These are phyloP conservation scores for Saturnispora zaruensis DNA, from an alignment of 805 yeast genomes.

Conservation along the genomic window DNA sequence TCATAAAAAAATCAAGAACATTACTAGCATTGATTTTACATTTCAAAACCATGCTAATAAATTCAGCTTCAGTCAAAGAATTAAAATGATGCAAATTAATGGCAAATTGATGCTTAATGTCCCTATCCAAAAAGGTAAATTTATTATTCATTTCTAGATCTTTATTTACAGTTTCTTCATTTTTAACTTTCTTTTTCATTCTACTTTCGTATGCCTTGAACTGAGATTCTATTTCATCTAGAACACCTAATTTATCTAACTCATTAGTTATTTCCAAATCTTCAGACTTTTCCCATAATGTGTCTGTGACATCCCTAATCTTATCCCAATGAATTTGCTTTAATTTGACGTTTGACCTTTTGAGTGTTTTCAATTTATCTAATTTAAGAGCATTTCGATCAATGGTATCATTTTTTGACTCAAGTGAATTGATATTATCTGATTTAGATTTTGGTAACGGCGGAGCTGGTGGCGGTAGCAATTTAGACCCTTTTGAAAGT, in stretches of 20 bases:
- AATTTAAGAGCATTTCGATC: conserved; percentile 11
- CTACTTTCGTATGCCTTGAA: conserved; percentile 37
- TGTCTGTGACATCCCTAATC: conserved; percentile 45
- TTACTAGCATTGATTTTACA: conserved; percentile 55
- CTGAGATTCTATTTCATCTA: conserved; percentile 52
- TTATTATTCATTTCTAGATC: conserved; percentile 26
- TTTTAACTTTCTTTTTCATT: conserved; percentile 24
- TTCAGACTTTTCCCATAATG: conserved; percentile 51
- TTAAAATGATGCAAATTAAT: conserved; percentile 65
- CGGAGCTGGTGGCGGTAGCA: conserved; percentile 13
- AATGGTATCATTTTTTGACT: neutral
- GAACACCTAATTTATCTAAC: conserved; percentile 50
- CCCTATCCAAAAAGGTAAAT: conserved; percentile 54
- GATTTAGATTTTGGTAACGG: conserved; percentile 5
- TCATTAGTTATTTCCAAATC: conserved; percentile 39
- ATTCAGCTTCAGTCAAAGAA: conserved; percentile 41
- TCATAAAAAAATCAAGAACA: conserved; percentile 61
- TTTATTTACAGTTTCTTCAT: conserved; percentile 34
- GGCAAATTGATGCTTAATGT: conserved; percentile 70
- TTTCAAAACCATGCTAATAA: conserved; percentile 44
- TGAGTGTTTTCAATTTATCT: conserved; percentile 9
- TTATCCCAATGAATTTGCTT: conserved; percentile 83
- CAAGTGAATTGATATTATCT: neutral
- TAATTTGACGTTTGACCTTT: conserved; percentile 34
- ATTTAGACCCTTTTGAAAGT: neutral